Percentiles rank a stretch among this genome's conserved stretches.
Evolutionary conservation across 192 early-diverging fungal species (phyloP).

Genomic region (Haplosporangium gracile): DNA sequence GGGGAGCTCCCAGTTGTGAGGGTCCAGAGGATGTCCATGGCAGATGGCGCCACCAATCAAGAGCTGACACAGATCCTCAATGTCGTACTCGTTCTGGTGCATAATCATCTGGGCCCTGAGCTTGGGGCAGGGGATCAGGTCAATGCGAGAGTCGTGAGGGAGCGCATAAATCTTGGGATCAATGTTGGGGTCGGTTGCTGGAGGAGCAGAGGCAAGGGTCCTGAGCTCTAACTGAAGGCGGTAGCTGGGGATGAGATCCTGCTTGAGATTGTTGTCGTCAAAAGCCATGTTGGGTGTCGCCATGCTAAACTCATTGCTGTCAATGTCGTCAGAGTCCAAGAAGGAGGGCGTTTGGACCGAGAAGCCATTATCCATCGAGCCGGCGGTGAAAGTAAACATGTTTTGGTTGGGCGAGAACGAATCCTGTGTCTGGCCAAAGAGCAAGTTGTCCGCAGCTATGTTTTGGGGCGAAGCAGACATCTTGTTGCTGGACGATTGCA

Average conservation of each 20-base stretch:
- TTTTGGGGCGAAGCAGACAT: constrained; percentile 37
- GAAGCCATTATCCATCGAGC: constrained; percentile 42
- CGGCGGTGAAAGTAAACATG: constrained; percentile 40
- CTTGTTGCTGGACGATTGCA: constrained; percentile 4
- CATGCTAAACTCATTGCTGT: constrained; percentile 55
- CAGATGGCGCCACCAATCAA: constrained; percentile 57
- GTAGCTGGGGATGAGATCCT: constrained; percentile 29
- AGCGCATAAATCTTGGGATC: constrained; percentile 49
- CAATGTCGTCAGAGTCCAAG: constrained; percentile 53
- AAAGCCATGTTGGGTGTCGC: constrained; percentile 29
- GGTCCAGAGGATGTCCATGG: constrained; percentile 57
- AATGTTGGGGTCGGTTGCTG: constrained; percentile 49
- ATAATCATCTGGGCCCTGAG: constrained; percentile 58
- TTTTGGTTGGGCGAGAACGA: constrained; percentile 55
- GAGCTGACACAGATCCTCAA: constrained; percentile 56
- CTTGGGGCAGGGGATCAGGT: constrained; percentile 59
- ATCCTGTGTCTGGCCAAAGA: constrained; percentile 34
- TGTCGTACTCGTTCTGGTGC: constrained; percentile 51
- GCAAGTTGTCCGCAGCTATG: constrained; percentile 10
- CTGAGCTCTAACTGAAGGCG: constrained; percentile 50
- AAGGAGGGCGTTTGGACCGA: constrained; percentile 34
- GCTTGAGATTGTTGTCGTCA: constrained; percentile 33
- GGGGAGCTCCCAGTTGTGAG: constrained; percentile 58
- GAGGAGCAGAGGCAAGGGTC: constrained; percentile 41
- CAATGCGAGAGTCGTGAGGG: constrained; percentile 57